Percentiles rank a stretch among this genome's conserved stretches.
Conservation (phyloP, 495 filamentous ascomycete genomes). For the Glarea lozoyensis region DNA sequence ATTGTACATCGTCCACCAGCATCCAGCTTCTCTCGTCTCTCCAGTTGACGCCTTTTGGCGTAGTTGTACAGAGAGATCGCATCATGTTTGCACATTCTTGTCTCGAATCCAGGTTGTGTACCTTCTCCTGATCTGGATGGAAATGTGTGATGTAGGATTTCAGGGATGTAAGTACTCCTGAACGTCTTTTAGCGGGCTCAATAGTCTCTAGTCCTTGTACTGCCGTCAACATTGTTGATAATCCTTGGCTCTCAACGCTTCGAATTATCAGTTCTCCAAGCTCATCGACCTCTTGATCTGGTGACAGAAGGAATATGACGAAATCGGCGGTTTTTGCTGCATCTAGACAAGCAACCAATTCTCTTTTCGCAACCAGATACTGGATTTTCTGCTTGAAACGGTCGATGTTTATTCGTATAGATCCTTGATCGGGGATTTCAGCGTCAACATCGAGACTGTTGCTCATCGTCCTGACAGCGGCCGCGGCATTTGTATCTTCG, state of each 20-base stretch:
- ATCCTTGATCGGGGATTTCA: constrained; percentile 51
- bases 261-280: constrained; percentile 73
- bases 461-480: constrained; percentile 63
- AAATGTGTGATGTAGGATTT: constrained; percentile 90
- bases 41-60: constrained; percentile 88
- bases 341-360: constrained; percentile 69
- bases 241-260: constrained; percentile 83
- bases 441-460: constrained; percentile 66
- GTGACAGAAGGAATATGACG: constrained; percentile 73
- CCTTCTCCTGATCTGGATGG: constrained; percentile 79
- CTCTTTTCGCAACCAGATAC: constrained; percentile 64
- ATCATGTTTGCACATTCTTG: constrained; percentile 87
- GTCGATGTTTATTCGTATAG: constrained; percentile 61
- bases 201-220: constrained; percentile 73
- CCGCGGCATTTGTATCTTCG: constrained; percentile 52
- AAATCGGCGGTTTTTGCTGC: constrained; percentile 85
- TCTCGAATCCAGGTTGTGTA: constrained; percentile 73
- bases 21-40: constrained; percentile 92
- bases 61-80: constrained; percentile 79
- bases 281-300: constrained; percentile 72
- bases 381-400: constrained; percentile 88
- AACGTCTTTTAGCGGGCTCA: constrained; percentile 66
- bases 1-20: constrained; percentile 73
- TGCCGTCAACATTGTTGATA: constrained; percentile 74
- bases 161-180: constrained; percentile 67